phyloP scores from a whole-genome alignment of 1,284 basidiomycete genomes.

The Hemileia vastatrix region DNA sequence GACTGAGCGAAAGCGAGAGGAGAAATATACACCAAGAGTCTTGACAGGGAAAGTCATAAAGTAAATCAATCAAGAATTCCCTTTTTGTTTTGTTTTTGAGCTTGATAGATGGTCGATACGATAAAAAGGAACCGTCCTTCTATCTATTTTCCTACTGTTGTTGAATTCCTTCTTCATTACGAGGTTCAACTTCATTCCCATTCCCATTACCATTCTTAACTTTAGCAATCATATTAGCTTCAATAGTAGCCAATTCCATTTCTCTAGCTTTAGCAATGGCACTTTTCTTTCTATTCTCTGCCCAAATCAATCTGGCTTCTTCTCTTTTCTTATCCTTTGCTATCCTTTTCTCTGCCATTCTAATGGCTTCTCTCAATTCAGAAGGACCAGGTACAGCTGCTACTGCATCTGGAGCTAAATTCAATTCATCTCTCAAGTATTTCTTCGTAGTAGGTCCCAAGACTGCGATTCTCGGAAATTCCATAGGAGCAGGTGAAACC shows the following conservation, averaged over 20 bases:
- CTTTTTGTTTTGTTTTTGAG: too few species aligned
- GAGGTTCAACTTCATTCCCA: neutral
- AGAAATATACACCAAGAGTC: too few species aligned
- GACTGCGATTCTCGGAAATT: conserved; percentile 34
- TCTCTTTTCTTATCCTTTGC: neutral
- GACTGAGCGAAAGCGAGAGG: too few species aligned
- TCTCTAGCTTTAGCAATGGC: neutral
- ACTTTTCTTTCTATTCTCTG: neutral
- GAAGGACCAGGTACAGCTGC: conserved; percentile 34
- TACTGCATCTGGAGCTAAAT: conserved; percentile 35
- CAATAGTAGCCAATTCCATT: neutral
- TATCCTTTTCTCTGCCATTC: conserved; percentile 29
- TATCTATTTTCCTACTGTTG: too few species aligned
- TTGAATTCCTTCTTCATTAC: too few species aligned
- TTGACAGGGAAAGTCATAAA: too few species aligned
- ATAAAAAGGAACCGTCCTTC: too few species aligned
- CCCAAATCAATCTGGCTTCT: neutral
- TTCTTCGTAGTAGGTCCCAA: conserved; percentile 35
- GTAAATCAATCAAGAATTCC: too few species aligned
- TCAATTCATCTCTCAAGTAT: conserved; percentile 33
- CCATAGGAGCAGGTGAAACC: conserved; percentile 2
- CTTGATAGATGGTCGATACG: too few species aligned
- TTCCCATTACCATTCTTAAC: neutral
- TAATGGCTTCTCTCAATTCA: conserved; percentile 36
- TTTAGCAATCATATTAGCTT: neutral